Percentiles rank a stretch among this genome's conserved stretches.
phyloP scores from a whole-genome alignment of 2,329 filamentous ascomycete genomes.

The Paecilomyces formosus region DNA sequence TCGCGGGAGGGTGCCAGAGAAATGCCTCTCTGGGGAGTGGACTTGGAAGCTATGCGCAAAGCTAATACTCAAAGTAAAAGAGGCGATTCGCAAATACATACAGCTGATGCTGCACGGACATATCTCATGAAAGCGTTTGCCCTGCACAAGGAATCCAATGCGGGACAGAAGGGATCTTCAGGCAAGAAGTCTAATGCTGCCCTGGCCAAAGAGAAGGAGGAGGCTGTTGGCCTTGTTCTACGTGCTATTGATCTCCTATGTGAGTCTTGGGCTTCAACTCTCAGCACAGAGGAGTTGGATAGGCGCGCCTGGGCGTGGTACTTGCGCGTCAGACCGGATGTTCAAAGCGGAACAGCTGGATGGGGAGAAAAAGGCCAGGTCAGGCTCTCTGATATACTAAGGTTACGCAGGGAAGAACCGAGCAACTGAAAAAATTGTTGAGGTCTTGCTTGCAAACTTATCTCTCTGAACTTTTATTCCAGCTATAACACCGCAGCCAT shows the following conservation, averaged over 20 bases:
- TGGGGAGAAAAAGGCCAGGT: slow-evolving; percentile 78
- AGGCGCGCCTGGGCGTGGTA: slow-evolving; percentile 78
- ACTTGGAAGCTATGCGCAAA: slow-evolving; percentile 48
- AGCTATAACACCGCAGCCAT: neutral
- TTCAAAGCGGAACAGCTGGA: slow-evolving; percentile 64
- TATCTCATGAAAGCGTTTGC: slow-evolving; percentile 48
- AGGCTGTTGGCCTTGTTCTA: slow-evolving; percentile 62
- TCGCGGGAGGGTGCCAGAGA: slow-evolving; percentile 15
- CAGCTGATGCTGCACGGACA: slow-evolving; percentile 59
- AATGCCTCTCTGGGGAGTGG: slow-evolving; percentile 49
- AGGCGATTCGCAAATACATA: slow-evolving; percentile 61
- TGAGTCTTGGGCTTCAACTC: slow-evolving; percentile 62
- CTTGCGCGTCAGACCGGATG: slow-evolving; percentile 64
- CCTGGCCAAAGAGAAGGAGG: slow-evolving; percentile 55
- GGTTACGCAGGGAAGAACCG: slow-evolving; percentile 10
- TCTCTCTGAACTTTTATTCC: too few relatives aligned
- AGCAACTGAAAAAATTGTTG: too few relatives aligned
- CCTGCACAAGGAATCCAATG: slow-evolving; percentile 7
- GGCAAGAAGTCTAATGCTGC: slow-evolving; percentile 46
- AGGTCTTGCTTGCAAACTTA: too few relatives aligned
- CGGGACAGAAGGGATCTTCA: slow-evolving; percentile 7
- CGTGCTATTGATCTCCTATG: slow-evolving; percentile 65
- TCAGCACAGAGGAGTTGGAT: slow-evolving; percentile 62
- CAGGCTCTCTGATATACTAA: slow-evolving; percentile 57
- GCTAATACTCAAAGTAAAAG: slow-evolving; percentile 11